phyloP scores from a whole-genome alignment of 345 rosid species.

The Corymbia maculata region DNA sequence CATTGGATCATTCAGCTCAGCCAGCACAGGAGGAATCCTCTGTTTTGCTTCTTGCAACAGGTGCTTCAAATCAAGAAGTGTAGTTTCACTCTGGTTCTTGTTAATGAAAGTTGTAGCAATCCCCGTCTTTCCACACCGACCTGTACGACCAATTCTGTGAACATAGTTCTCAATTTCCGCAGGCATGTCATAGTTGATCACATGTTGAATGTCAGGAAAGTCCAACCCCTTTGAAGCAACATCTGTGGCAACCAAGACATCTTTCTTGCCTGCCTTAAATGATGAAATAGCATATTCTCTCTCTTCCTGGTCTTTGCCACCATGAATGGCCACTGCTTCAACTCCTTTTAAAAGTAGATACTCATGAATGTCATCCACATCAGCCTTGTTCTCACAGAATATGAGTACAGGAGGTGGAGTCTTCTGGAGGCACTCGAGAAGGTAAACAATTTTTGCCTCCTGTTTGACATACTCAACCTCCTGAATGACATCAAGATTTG shows the following conservation, averaged over 20 bases:
- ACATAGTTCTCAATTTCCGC: constrained; percentile 91
- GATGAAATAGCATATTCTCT: constrained; percentile 85
- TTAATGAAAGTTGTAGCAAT: constrained; percentile 90
- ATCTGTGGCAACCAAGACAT: constrained; percentile 88
- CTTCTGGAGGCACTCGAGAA: constrained; percentile 86
- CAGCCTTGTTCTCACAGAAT: constrained; percentile 97
- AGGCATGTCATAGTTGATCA: constrained; percentile 94
- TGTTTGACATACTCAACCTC: constrained; percentile 95
- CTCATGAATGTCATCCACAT: constrained; percentile 86
- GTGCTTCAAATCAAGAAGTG: constrained; percentile 82
- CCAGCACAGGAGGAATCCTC: constrained; percentile 90
- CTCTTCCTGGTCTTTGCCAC: constrained; percentile 94
- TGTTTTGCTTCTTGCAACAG: constrained; percentile 83
- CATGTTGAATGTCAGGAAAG: constrained; percentile 89
- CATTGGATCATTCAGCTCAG: constrained; percentile 84
- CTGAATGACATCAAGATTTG: constrained; percentile 94
- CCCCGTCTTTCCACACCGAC: constrained; percentile 92
- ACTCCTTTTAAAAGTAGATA: constrained; percentile 90
- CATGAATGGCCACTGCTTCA: constrained; percentile 88
- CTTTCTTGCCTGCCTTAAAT: constrained; percentile 78
- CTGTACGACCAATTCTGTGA: constrained; percentile 90
- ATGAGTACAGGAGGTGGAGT: constrained; percentile 90
- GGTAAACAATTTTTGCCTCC: constrained; percentile 92
- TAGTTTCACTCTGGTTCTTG: constrained; percentile 89
- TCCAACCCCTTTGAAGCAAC: constrained; percentile 92